Evolutionary conservation across 805 yeast genomes (phyloP), one percentile per base, ranked within the genome.

Genomic region (Blastobotrys attinorum): DNA sequence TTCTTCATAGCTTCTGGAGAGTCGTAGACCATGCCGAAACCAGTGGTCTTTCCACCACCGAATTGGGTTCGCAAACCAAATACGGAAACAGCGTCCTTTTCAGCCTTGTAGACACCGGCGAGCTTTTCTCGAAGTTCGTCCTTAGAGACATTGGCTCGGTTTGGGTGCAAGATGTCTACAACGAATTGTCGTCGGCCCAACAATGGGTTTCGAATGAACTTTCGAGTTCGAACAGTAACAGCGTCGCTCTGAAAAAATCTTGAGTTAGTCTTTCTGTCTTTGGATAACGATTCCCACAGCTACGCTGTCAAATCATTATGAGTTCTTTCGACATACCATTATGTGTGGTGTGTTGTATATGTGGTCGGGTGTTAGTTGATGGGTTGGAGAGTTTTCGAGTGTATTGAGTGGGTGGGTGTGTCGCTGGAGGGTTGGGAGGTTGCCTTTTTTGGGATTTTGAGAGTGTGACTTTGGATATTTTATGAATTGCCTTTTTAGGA

Each of bases 1-100:
- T 81, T 89, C 83, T 89, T 86, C 69, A 96, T 90, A 70, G 89
- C 96, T 64, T 94, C 96, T 66, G 79, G 86, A 63, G 95, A 85
- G 83, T 87, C 90, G 90, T 92, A 92, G 67, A 92, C 85, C 70
- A 92, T 80, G 75, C 97, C 99, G 76, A 92, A 92, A 71, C 99
- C 99, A 58, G 96, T 83, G 58, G 98, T 86, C 76, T 86, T 90
- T 69, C 97, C 96, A 75, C 99, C 99, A 86, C 99, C 99, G 74
- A 78, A 92, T 75, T 87, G 94, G 65, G 97, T 92, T 81, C 95
- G 85, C 95, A 92, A 86, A 72, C 97, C 97, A 69, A 92, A 92
- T 62, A 90, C 98, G 57, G 97, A 89, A 56, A 86, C 89, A 65
- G 90, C 83, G 63, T 85, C 94, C 78, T 84, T 84, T 66, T 84